Evolutionary conservation across 176 grass and related monocot genomes (phyloP), one percentile per base, ranked within the genome.

Genomic region (Triticum urartu): DNA sequence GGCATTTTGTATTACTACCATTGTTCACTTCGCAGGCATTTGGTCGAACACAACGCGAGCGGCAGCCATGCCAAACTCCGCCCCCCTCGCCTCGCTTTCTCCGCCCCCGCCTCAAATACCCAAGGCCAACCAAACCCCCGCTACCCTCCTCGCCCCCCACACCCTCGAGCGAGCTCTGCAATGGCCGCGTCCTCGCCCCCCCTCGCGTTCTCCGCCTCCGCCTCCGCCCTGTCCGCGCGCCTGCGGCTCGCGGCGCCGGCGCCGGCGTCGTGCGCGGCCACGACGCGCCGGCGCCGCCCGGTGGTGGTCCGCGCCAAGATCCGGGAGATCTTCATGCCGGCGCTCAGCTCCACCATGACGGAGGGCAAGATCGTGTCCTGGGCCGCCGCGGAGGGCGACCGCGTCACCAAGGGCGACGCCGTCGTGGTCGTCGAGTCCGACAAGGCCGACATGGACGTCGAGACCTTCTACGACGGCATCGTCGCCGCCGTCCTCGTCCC

Each of bases 301-400:
- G 89, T 92, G 64, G 84, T 88, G 25, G 79, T 94, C 64, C 90
- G 91, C 33, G 96, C 96, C 84, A 95, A 95, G 96, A 98, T 98
- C 92, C 93, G 92, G 15, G 96, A 98, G 92, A 98, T 98, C 76
- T 98, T 98, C 88, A 98, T 98, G 96, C 96, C 96, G 36, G 93
- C 96, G 78, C 96, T 98, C 6, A 98, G 96, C 75, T 98, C 96
- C 24, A 98, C 96, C 35, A 95, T 98, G 96, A 98, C 94, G 60
- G 96, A 98, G 90, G 96, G 96, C 0, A 98, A 98, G 86, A 98
- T 98, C 70, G 96, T 98, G 4, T 98, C 94, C 18, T 98, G 96
- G 96, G 39, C 66, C 28, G 90, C 93, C 15, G 62, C 87, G 0
- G 96, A 98, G 86, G 96, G 96, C 4, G 96, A 98, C 88, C 94